Conservation (phyloP, 768 basidiomycete genomes). For the Hypsizygus marmoreus region DNA sequence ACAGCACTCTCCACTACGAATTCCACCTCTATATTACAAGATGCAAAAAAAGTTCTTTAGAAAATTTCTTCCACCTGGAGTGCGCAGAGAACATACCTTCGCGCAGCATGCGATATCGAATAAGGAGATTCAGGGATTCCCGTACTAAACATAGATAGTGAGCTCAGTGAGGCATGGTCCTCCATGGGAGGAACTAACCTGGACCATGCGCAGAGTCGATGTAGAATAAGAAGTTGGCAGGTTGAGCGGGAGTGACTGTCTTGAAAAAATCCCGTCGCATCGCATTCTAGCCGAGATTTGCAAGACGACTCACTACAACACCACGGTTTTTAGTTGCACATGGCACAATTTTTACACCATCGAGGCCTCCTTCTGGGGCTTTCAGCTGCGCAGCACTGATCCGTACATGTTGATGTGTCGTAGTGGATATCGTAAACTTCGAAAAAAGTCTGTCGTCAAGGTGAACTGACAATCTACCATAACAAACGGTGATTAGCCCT, state of each 20-base stretch:
- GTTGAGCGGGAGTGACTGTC: conserved; percentile 76
- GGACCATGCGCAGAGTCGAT: conserved; percentile 65
- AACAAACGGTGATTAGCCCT: background rate
- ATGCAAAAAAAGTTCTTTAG: background rate
- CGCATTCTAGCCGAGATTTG: background rate
- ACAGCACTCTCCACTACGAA: conserved; percentile 56
- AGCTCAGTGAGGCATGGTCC: background rate
- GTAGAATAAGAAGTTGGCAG: conserved; percentile 80
- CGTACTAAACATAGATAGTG: conserved; percentile 42
- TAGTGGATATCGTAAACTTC: conserved; percentile 86
- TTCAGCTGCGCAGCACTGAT: conserved; percentile 63
- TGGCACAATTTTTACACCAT: conserved; percentile 53
- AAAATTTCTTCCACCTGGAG: background rate
- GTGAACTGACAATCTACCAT: background rate
- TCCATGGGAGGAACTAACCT: conserved; percentile 44
- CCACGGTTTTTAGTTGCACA: conserved; percentile 47
- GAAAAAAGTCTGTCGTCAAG: conserved; percentile 81
- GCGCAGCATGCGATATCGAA: conserved; percentile 77
- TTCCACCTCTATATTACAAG: conserved; percentile 60
- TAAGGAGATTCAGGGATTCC: conserved; percentile 61
- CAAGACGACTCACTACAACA: conserved; percentile 44
- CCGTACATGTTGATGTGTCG: conserved; percentile 77
- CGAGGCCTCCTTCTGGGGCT: conserved; percentile 40
- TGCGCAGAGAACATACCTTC: conserved; percentile 69
- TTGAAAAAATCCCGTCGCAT: conserved; percentile 28